phyloP scores from a whole-genome alignment of 345 rosid genomes.

The Eucalyptus pauciflora region DNA sequence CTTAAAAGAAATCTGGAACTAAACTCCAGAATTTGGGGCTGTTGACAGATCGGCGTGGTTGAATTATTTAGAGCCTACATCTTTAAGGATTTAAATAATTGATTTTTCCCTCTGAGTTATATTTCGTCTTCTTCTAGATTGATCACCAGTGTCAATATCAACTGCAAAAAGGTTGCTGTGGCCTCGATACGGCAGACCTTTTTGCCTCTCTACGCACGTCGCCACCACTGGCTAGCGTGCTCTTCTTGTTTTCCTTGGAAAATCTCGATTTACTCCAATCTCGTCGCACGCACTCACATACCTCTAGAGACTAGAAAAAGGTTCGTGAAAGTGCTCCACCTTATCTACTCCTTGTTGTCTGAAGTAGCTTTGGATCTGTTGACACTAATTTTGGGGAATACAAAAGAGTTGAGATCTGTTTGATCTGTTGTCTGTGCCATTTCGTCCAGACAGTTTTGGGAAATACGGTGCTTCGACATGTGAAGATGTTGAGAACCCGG shows the following conservation, averaged over 20 bases:
- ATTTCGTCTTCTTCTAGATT: not conserved
- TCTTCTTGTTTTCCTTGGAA: not conserved
- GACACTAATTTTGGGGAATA: not conserved
- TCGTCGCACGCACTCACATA: not conserved
- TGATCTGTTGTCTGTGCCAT: not conserved
- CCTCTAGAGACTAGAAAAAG: not conserved
- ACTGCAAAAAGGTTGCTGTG: not conserved
- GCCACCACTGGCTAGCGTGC: not conserved
- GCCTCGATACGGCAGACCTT: not conserved
- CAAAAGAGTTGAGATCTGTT: not conserved
- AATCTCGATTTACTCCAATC: not conserved
- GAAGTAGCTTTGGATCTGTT: not conserved
- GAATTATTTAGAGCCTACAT: not conserved
- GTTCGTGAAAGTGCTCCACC: not conserved
- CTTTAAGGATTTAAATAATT: not conserved
- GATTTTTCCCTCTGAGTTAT: not conserved
- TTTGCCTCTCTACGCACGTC: not conserved
- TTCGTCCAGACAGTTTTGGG: not conserved
- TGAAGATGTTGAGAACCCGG: not conserved
- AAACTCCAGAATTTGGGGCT: not conserved
- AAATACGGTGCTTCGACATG: not conserved
- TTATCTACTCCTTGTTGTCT: not conserved
- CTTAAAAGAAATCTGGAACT: not conserved
- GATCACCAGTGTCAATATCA: not conserved
- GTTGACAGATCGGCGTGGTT: not conserved